Percentiles rank a stretch among this genome's conserved stretches.
Conservation (phyloP, 2,329 filamentous ascomycete species). For the Pseudogymnoascus sp. region DNA sequence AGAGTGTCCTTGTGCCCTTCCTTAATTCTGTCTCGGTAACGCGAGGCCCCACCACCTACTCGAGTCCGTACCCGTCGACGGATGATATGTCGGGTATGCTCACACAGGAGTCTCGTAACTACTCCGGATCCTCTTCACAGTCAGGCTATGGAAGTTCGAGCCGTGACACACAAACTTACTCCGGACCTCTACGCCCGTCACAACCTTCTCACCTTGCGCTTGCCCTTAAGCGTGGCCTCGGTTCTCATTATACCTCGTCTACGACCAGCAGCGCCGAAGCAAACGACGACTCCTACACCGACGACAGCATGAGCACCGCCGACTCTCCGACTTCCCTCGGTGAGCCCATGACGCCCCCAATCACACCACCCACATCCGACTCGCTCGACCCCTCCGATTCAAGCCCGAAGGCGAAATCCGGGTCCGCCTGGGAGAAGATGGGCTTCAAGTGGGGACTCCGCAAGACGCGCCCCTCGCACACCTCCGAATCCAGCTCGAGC, state of each 20-base stretch:
- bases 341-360: conserved; percentile 9
- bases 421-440: not conserved
- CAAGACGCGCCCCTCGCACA: not conserved
- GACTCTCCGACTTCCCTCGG: not conserved
- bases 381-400: not conserved
- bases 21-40: conserved; percentile 48
- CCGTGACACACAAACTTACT: not conserved
- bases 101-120: not conserved
- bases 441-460: not conserved
- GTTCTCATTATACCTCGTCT: not conserved
- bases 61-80: conserved; percentile 26
- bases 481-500: not conserved
- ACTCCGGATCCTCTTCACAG: not conserved
- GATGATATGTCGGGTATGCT: conserved; percentile 24
- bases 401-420: not conserved
- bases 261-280: not conserved
- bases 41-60: conserved; percentile 20
- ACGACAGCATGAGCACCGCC: not conserved
- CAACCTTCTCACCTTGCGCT: not conserved
- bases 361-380: not conserved
- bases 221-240: not conserved
- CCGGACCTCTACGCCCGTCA: not conserved
- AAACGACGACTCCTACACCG: not conserved
- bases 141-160: not conserved
- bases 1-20: conserved; percentile 89